Evolutionary conservation across 2,329 filamentous ascomycete species (phyloP).

Genomic region (Nothophaeocryptopus gaeumannii): DNA sequence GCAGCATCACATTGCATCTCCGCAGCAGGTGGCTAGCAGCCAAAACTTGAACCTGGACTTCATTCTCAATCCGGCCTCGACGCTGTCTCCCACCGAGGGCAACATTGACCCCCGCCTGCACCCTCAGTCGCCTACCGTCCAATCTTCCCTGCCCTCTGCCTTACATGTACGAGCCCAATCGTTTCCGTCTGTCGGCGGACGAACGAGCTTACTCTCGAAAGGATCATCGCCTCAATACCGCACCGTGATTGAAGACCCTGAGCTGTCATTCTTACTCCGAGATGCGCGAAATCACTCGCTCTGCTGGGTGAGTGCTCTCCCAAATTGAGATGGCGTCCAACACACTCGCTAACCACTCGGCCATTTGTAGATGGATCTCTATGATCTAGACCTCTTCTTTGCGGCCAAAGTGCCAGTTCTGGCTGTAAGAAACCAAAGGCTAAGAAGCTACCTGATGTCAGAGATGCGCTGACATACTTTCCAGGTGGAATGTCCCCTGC

Average conservation of each 20-base stretch:
- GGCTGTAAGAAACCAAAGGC: conserved; percentile 33
- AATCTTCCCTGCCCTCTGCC: conserved; percentile 13
- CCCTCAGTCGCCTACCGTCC: conserved; percentile 20
- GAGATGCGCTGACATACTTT: no score
- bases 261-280: conserved; percentile 57
- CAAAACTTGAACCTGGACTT: conserved; percentile 52
- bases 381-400: conserved; percentile 58
- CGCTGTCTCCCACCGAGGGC: conserved; percentile 33
- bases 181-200: conserved; percentile 24
- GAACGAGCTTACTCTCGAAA: conserved; percentile 32
- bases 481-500: conserved; percentile 43
- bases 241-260: conserved; percentile 28
- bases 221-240: conserved; percentile 10
- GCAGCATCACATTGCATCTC: conserved; percentile 21
- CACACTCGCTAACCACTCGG: no score
- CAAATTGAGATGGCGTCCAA: no score
- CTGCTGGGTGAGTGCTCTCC: conserved; percentile 1
- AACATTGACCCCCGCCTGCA: conserved; percentile 34
- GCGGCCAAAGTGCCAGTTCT: conserved; percentile 58
- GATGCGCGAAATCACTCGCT: conserved; percentile 18
- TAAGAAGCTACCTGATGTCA: no score
- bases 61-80: conserved; percentile 51
- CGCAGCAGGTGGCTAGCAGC: conserved; percentile 6
- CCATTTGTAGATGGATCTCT: conserved; percentile 48
- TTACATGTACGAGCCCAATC: conserved; percentile 33